Conservation (phyloP, 2,329 filamentous ascomycete species). For the Claviceps monticola region DNA sequence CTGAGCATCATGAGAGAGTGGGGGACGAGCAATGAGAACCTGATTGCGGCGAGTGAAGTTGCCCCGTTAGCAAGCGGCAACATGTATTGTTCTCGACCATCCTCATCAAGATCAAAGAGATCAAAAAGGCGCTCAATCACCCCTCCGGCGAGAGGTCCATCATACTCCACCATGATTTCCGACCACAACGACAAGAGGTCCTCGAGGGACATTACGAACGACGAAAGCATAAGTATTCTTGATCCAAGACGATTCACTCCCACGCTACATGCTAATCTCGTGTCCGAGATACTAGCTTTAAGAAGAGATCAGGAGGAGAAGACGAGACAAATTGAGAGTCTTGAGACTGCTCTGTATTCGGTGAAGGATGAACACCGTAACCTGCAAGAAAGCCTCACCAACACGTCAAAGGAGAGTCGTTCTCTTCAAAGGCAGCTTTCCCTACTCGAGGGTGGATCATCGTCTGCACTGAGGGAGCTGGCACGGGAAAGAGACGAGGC, state of each 20-base stretch:
- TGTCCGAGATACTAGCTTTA: slow-evolving; percentile 82
- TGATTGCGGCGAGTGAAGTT: slow-evolving; percentile 34
- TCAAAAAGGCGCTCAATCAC: slow-evolving; percentile 52
- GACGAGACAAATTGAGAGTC: slow-evolving; percentile 66
- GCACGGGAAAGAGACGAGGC: slow-evolving; percentile 77
- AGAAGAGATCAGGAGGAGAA: slow-evolving; percentile 87
- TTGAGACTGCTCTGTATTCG: slow-evolving; percentile 62
- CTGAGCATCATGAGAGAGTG: slow-evolving; percentile 34
- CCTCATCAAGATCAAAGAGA: slow-evolving; percentile 47
- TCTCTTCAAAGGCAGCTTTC: slow-evolving; percentile 75
- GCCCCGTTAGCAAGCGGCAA: slow-evolving; percentile 52
- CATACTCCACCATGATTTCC: slow-evolving; percentile 37
- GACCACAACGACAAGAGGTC: slow-evolving; percentile 33
- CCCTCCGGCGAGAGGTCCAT: slow-evolving; percentile 43
- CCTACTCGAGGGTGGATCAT: slow-evolving; percentile 74
- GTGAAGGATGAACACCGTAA: slow-evolving; percentile 62
- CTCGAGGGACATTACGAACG: slow-evolving; percentile 43
- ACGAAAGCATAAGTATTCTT: slow-evolving; percentile 60
- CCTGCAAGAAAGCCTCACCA: slow-evolving; percentile 46
- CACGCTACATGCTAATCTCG: slow-evolving; percentile 83
- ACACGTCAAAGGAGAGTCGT: slow-evolving; percentile 60
- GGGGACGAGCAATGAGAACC: slow-evolving; percentile 50
- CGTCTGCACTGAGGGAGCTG: slow-evolving; percentile 72
- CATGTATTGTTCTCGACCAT: slow-evolving; percentile 55
- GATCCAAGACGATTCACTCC: slow-evolving; percentile 91